Conservation (phyloP, 257 asterid species). For the Verbascum thapsus region DNA sequence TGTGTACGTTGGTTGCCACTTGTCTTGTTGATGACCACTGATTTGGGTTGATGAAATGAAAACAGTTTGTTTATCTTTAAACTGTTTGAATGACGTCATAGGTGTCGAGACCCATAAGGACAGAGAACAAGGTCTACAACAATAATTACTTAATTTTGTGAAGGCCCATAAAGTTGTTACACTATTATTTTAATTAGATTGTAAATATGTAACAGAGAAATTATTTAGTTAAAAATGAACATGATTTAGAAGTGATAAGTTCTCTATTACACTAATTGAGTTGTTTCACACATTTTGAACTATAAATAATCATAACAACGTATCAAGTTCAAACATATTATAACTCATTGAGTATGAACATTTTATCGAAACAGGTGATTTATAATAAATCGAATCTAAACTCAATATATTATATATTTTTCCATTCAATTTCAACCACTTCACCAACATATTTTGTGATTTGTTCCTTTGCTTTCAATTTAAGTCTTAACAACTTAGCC, state of each 20-base stretch:
- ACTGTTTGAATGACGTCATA: conserved; percentile 13
- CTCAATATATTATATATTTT: too few relatives aligned
- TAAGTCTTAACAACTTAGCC: not conserved
- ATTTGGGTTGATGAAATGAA: not conserved
- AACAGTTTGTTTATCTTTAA: not conserved
- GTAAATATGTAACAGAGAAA: not conserved
- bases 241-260: not conserved
- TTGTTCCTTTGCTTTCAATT: not conserved
- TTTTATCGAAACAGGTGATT: too few relatives aligned
- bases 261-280: too few relatives aligned
- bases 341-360: too few relatives aligned
- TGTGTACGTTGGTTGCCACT: not conserved
- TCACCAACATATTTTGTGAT: conserved; percentile 3
- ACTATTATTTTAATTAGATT: not conserved
- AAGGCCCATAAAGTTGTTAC: conserved; percentile 13
- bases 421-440: conserved; percentile 22
- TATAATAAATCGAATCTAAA: too few relatives aligned
- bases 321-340: too few relatives aligned
- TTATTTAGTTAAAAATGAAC: not conserved
- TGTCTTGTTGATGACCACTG: not conserved
- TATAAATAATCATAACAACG: too few relatives aligned
- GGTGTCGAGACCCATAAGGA: not conserved
- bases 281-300: too few relatives aligned
- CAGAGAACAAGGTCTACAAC: not conserved
- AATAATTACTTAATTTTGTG: not conserved